Evolutionary conservation across 257 asterid genomes (phyloP), one percentile per base, ranked within the genome.

Genomic region (Anisodus acutangulus): DNA sequence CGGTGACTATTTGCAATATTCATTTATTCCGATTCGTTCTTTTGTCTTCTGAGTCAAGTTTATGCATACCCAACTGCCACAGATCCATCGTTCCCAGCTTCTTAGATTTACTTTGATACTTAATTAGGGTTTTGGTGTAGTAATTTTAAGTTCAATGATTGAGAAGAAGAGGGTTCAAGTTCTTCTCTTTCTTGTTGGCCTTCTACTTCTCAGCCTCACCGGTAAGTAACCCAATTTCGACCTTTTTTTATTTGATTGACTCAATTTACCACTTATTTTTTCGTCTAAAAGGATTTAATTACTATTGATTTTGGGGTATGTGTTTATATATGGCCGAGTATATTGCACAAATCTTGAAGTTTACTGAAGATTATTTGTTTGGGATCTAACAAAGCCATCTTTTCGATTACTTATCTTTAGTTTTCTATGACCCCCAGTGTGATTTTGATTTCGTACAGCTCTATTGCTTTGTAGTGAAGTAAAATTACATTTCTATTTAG

Each of bases 161-260:
- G 87, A 74, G 93, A 94, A 91, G 86, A 94, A 88, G 87, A 90
- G 98, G 85, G 85, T 92, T 87, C 98, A 92, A 51, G 83, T 93
- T 81, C 85, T 92, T 72, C 86, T 94, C 86, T 90, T 94, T 85
- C 19, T 90, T 43, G 88, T 89, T 53, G 98, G 93, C 84, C 35
- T 93, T 84, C 78, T 90, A 83, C 88, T 83, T 85, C 98, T 95
- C 87, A 91, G 97, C 87, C 84, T 92, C 87, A 84, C 95, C 45
- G 99, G 99, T 95, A 89, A 88, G 53, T 60, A 54, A 45, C 22
- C 62, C 19, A 31, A 31, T 31, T 31, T 31, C 2, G 35, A 31
- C 35, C 6, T 47, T 51, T 35, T 55, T 3, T 79, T 49, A 8
- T 10, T 62, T 8, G 54, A 60, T 55, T 37, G 83, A 4, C 12